These are phyloP conservation scores for Dendrobium chrysotoxum DNA, from an alignment of 106 monocot genomes.

Conservation along the genomic window DNA sequence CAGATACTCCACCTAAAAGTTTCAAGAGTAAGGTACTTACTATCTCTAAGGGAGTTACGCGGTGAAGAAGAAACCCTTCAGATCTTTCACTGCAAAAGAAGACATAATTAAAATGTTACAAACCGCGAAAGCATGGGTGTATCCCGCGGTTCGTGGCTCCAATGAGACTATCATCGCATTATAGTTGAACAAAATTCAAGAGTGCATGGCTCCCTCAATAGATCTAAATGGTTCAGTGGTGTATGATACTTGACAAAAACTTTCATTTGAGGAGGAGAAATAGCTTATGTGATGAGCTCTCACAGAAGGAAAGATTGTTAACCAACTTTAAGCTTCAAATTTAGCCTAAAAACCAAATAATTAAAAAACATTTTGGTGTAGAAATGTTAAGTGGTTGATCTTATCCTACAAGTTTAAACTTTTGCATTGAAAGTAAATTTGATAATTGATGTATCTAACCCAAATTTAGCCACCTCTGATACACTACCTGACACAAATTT, in stretches of 20 bases:
- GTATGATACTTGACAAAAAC: not conserved
- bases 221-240: not conserved
- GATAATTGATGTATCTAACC: not conserved
- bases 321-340: not conserved
- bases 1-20: not conserved
- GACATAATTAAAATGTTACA: not conserved
- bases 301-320: not conserved
- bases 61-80: constrained; percentile 38
- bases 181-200: not conserved
- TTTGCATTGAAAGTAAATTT: not conserved
- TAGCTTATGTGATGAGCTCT: too few species aligned
- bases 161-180: not conserved
- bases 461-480: not conserved
- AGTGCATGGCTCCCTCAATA: too few species aligned
- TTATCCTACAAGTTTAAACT: not conserved
- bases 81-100: constrained; percentile 19
- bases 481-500: not conserved
- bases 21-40: constrained; percentile 19
- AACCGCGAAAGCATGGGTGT: not conserved
- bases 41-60: constrained; percentile 45
- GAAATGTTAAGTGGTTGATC: not conserved
- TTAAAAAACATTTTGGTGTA: not conserved
- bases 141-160: not conserved
- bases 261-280: not conserved
- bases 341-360: not conserved